phyloP scores from a whole-genome alignment of 345 rosid species.

The Bretschneidera sinensis region DNA sequence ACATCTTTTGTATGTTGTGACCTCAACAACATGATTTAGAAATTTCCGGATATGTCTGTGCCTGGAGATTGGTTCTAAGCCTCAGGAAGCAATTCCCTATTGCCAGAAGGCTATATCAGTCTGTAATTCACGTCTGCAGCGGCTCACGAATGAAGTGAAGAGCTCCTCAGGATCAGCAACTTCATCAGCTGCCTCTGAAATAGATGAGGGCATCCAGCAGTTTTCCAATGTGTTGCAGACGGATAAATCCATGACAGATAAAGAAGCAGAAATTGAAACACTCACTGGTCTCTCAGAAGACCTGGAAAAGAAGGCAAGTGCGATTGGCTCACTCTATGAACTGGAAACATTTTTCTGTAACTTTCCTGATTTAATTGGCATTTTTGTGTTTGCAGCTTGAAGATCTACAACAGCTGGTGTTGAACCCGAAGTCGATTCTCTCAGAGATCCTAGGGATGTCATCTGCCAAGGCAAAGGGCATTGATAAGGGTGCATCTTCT shows the following conservation, averaged over 20 bases:
- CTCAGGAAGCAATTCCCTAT: constrained; percentile 72
- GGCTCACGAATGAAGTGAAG: constrained; percentile 55
- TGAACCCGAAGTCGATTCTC: constrained; percentile 64
- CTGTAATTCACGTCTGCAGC: constrained; percentile 64
- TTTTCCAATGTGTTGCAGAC: constrained; percentile 46
- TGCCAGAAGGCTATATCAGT: constrained; percentile 75
- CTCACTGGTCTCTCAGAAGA: constrained; percentile 66
- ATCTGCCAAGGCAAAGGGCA: constrained; percentile 40
- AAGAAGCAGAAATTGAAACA: constrained; percentile 69
- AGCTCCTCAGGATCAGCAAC: constrained; percentile 39
- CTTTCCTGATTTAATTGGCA: neutral
- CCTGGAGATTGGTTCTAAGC: constrained; percentile 73
- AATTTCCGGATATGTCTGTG: constrained; percentile 85
- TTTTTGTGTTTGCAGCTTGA: constrained; percentile 61
- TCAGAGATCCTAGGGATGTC: constrained; percentile 69
- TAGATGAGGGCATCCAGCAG: constrained; percentile 49
- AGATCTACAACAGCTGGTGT: constrained; percentile 68
- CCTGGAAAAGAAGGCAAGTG: constrained; percentile 80
- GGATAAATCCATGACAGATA: constrained; percentile 43
- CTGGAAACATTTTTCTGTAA: neutral
- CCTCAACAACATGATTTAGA: constrained; percentile 58
- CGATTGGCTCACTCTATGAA: neutral
- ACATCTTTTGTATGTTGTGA: neutral
- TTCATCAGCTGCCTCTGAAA: constrained; percentile 45
- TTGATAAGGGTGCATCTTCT: constrained; percentile 35